Base-by-base conservation (phyloP, 139 green algal genomes). In the Gonium pectorale region DNA sequence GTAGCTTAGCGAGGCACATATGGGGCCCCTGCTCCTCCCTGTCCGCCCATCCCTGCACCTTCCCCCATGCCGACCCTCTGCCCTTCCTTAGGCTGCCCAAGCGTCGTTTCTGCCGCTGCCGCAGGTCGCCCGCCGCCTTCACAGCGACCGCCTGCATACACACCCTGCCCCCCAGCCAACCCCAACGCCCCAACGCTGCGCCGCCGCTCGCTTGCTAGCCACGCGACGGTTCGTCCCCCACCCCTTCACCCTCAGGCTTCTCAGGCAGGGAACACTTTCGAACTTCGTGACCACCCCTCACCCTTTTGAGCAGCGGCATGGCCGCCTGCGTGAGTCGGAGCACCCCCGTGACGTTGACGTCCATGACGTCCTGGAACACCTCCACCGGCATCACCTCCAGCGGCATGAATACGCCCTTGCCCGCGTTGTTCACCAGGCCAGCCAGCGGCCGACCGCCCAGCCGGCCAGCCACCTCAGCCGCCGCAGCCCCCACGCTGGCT, bases 341-440 rank as follows among this genome's bases (percentile, higher is more conserved):
- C 31, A 85, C 64, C 24, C 79, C 79, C 19, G 49, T 60, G 13
- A 85, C 31, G 49, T 85, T 85, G 35, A 85, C 79, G 35, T 49
- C 46, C 44, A 85, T 44, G 22, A 77, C 64, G 29, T 75, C 79
- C 0, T 85, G 64, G 8, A 85, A 85, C 49, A 67, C 38, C 40
- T 54, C 41, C 33, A 64, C 27, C 19, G 62, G 33, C 31, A 83
- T 83, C 5, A 83, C 7, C 80, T 86, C 80, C 38, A 86, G 49
- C 0, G 80, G 80, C 49, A 70, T 24, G 35, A 79, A 70, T 17
- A 78, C 8, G 7, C 67, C 77, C 43, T 86, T 79, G 31, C 80
- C 80, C 17, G 80, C 80, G 29, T 86, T 86, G 38, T 86, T 86
- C 0, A 86, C 67, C 80, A 86, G 41, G 37, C 67, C 80, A 3